A percentile compares a stretch with the other conserved stretches of the same genome.
These are phyloP conservation scores for Phascolomyces articulosus DNA, from an alignment of 371 early-diverging fungal species.

Conservation along the genomic window DNA sequence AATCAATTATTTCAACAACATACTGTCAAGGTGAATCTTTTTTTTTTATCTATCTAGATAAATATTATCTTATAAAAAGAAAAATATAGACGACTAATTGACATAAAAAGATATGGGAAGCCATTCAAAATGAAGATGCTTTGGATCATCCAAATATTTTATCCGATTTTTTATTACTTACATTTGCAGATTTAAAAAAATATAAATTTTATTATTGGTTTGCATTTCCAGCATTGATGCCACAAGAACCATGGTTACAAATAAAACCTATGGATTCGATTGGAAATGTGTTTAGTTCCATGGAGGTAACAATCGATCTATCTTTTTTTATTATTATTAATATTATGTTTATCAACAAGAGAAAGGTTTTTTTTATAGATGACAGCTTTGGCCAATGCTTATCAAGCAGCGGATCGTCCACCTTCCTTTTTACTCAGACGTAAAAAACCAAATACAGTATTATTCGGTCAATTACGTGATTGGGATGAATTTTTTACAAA, in stretches of 20 bases:
- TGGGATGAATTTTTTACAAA: slow-evolving; percentile 29
- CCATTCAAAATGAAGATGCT: slow-evolving; percentile 69
- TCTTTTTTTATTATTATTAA: no score
- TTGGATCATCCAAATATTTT: slow-evolving; percentile 63
- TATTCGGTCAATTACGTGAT: slow-evolving; percentile 26
- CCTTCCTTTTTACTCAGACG: slow-evolving; percentile 14
- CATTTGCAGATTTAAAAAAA: slow-evolving; percentile 93
- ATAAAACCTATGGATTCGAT: slow-evolving; percentile 10
- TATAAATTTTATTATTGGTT: slow-evolving; percentile 95
- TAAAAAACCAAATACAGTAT: slow-evolving; percentile 12
- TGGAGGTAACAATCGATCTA: slow-evolving; percentile 19
- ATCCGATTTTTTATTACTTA: slow-evolving; percentile 70
- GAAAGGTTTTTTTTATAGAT: neutral
- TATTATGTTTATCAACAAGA: no score
- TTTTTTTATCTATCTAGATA: no score
- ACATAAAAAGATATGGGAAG: slow-evolving; percentile 62
- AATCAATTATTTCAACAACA: slow-evolving; percentile 61
- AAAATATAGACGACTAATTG: no score
- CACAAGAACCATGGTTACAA: slow-evolving; percentile 35
- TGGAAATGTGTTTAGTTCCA: slow-evolving; percentile 22
- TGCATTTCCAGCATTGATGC: slow-evolving; percentile 83
- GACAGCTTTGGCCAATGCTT: neutral
- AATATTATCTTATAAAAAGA: no score
- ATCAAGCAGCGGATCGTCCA: slow-evolving; percentile 8
- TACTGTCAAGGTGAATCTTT: slow-evolving; percentile 43